Evolutionary conservation across 2,329 filamentous ascomycete genomes (phyloP).

Genomic region (Coniochaeta pulveracea): DNA sequence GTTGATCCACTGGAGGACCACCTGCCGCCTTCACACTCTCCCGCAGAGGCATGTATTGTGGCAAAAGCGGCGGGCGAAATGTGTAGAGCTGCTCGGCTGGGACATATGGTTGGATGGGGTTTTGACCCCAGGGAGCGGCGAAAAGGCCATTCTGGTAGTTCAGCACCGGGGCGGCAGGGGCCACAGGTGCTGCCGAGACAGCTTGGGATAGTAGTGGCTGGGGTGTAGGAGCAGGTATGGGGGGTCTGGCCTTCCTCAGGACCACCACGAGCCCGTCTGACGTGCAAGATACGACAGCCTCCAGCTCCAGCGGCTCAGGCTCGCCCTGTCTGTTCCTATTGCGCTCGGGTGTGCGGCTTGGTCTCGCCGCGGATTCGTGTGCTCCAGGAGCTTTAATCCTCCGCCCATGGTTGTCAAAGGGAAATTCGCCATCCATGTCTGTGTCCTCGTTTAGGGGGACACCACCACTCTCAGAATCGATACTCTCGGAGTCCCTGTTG

Average conservation of each 20-base stretch:
- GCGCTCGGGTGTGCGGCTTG: not conserved
- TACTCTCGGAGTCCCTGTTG: no score
- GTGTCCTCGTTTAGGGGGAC: conserved; percentile 20
- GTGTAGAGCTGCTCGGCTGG: conserved; percentile 29
- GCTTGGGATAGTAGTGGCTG: conserved; percentile 37
- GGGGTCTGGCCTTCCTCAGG: conserved; percentile 60
- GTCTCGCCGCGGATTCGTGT: not conserved
- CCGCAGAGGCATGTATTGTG: conserved; percentile 30
- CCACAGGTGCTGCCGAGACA: no score
- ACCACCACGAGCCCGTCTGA: conserved; percentile 81
- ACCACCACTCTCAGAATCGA: conserved; percentile 8
- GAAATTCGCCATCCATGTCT: not conserved
- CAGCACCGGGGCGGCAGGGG: conserved; percentile 25
- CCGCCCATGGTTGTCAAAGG: not conserved
- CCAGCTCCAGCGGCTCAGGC: conserved; percentile 51
- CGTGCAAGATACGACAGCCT: conserved; percentile 85
- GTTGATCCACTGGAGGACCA: conserved; percentile 46
- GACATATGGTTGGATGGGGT: conserved; percentile 44
- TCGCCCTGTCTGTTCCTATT: conserved; percentile 9
- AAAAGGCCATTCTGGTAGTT: conserved; percentile 55
- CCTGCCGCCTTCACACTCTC: conserved; percentile 32
- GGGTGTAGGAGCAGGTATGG: conserved; percentile 50
- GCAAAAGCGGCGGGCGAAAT: conserved; percentile 29
- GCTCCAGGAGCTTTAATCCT: not conserved
- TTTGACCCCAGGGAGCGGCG: conserved; percentile 66